Percentiles rank a stretch among this genome's conserved stretches.
These are phyloP conservation scores for Kwoniella sp. DNA, from an alignment of 768 basidiomycete genomes.

Conservation along the genomic window DNA sequence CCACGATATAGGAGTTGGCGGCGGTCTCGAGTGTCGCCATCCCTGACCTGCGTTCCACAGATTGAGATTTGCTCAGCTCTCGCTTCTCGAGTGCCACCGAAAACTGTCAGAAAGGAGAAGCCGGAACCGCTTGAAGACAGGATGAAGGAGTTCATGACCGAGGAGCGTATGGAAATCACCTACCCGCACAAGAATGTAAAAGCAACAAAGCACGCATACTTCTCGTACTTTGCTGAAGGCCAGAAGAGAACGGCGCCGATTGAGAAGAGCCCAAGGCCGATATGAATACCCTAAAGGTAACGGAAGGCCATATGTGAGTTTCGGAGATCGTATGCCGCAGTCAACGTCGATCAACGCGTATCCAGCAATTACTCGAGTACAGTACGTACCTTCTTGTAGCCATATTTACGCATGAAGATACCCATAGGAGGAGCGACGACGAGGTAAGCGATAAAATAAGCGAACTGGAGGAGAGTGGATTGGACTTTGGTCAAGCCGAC, in stretches of 20 bases:
- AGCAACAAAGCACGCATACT: slow-evolving; percentile 30
- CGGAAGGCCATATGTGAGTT: neutral
- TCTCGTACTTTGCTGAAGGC: slow-evolving; percentile 27
- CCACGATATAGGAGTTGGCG: slow-evolving; percentile 31
- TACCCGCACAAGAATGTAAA: slow-evolving; percentile 28
- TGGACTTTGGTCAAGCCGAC: slow-evolving; percentile 24
- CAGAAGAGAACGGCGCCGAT: slow-evolving; percentile 38
- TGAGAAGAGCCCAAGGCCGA: slow-evolving; percentile 33
- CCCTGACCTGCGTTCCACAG: slow-evolving; percentile 14
- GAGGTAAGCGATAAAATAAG: slow-evolving; percentile 38
- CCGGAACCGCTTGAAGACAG: no score
- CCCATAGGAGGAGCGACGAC: slow-evolving; percentile 31
- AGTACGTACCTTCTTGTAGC: slow-evolving; percentile 30
- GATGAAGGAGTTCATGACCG: no score
- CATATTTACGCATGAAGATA: slow-evolving; percentile 38
- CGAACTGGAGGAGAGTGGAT: slow-evolving; percentile 36
- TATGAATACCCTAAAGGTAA: slow-evolving; percentile 25
- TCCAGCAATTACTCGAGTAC: no score
- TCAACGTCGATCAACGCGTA: no score
- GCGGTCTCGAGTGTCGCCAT: slow-evolving; percentile 36
- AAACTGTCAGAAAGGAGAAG: no score
- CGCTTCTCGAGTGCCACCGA: no score
- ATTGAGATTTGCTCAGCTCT: neutral
- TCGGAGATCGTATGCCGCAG: no score
- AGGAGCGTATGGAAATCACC: neutral